Evolutionary conservation across 768 basidiomycete genomes (phyloP).

Genomic region (Tricholoma sp.): DNA sequence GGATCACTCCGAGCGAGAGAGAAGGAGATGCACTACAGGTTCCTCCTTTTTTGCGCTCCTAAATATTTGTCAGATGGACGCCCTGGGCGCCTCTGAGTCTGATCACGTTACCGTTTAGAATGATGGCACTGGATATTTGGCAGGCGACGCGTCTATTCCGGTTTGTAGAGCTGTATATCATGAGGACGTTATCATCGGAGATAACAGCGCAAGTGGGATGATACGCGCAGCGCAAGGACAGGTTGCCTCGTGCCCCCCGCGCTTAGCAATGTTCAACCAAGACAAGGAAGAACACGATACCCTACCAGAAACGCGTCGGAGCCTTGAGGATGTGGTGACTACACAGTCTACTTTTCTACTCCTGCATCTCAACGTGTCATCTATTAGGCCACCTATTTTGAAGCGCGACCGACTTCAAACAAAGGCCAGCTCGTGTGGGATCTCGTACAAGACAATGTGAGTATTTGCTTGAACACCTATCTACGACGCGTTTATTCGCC

Average conservation of each 20-base stretch:
- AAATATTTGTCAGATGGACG: not conserved
- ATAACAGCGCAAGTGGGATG: conserved; percentile 1
- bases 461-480: not conserved
- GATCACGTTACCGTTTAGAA: conserved; percentile 3
- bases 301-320: conserved; percentile 3
- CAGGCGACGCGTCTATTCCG: not conserved
- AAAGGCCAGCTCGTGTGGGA: conserved; percentile 8
- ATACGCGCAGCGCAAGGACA: conserved; percentile 3
- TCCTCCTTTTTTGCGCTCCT: not conserved
- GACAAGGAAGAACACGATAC: not conserved
- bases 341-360: not conserved
- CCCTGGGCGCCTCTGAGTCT: not conserved
- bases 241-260: conserved; percentile 8
- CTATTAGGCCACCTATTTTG: conserved; percentile 1
- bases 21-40: not conserved
- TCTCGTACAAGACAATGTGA: conserved; percentile 10
- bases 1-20: not conserved
- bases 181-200: not conserved
- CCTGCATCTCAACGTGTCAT: not conserved
- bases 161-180: not conserved
- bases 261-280: conserved; percentile 9
- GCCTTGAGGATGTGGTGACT: conserved; percentile 6
- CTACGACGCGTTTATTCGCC: not conserved
- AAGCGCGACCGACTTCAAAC: not conserved
- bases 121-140: not conserved